Base-by-base conservation (phyloP, 495 filamentous ascomycete species). In the Massariosphaeria phaeospora region DNA sequence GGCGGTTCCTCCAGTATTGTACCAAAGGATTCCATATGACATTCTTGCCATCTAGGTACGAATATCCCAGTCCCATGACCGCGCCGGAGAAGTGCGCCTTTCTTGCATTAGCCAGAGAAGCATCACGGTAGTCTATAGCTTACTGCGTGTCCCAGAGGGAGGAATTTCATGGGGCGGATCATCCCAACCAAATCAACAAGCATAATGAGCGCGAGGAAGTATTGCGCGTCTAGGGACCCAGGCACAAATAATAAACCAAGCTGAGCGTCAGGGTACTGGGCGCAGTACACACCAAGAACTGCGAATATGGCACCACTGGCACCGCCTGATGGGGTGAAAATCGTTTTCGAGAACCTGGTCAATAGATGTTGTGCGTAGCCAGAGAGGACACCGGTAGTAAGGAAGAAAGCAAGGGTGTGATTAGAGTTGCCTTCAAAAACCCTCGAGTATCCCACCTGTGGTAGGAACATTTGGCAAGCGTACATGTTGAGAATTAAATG, bases 291-390 rank as follows among this genome's bases (percentile, higher is more conserved):
- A 9, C 27, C 44, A 11, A 61, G 31, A 1, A 51, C n/a, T 1
- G 36, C 50, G 30, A 61, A 61, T 4, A 61, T 13, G 1, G 57
- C 57, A 1, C 57, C 57, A 43, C 57, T 61, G 0, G 57, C 57
- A 13, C 57, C 57, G 9, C 57, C 57, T n/a, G 35, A 26, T 2
- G 13, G 26, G 2, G 20, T 23, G 1, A 44, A 10, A 11, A 25
- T 1, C 2, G 2, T 9, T 23, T 26, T 39, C 11, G 12, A 10
- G 26, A 52, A 45, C 24, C 30, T 31, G 27, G 23, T 31, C 7
- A 27, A 24, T 17, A 49, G 24, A 39, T 61, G 50, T n/a, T 49
- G 34, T 0, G 44, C 51, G 13, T 38, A 55, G 5, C 35, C 57
- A 13, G 36, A 15, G 10, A 55, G 25, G 13, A 55, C 23, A 13